Evolutionary conservation across 129 eudicot species (phyloP).

Genomic region (Daucus carota): DNA sequence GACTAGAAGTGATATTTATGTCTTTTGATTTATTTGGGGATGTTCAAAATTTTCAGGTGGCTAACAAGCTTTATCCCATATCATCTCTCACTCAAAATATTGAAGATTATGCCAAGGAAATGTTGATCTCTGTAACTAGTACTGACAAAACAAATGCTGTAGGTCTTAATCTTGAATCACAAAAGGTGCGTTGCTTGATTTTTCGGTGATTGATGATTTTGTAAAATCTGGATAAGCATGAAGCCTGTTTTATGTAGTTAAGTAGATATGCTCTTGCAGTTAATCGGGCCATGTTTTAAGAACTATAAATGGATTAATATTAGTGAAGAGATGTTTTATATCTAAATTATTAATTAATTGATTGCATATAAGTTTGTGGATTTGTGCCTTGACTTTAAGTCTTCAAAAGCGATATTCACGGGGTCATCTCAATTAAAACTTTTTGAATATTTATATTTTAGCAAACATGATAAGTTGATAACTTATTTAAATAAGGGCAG

Average conservation of each 20-base stretch:
- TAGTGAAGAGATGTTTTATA: neutral
- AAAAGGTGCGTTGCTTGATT: conserved; percentile 37
- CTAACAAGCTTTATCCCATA: conserved; percentile 90
- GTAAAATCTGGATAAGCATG: neutral
- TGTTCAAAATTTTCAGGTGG: conserved; percentile 49
- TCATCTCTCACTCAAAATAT: conserved; percentile 52
- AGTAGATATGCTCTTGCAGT: neutral
- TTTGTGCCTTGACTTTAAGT: neutral
- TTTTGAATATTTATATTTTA: neutral
- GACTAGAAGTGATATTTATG: conserved; percentile 3
- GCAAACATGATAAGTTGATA: neutral
- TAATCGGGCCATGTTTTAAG: neutral
- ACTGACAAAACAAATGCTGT: conserved; percentile 24
- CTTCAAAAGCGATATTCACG: neutral
- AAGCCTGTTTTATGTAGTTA: neutral
- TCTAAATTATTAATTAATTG: neutral
- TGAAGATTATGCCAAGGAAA: conserved; percentile 89
- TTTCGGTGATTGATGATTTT: neutral
- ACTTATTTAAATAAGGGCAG: neutral
- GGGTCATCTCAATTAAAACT: neutral
- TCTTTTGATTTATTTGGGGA: conserved; percentile 5
- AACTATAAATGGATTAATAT: neutral
- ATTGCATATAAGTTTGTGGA: neutral
- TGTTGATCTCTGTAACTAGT: conserved; percentile 49
- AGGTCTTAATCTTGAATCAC: conserved; percentile 39